Conservation (phyloP, 2,329 filamentous ascomycete species). For the Cyanodermella asteris region DNA sequence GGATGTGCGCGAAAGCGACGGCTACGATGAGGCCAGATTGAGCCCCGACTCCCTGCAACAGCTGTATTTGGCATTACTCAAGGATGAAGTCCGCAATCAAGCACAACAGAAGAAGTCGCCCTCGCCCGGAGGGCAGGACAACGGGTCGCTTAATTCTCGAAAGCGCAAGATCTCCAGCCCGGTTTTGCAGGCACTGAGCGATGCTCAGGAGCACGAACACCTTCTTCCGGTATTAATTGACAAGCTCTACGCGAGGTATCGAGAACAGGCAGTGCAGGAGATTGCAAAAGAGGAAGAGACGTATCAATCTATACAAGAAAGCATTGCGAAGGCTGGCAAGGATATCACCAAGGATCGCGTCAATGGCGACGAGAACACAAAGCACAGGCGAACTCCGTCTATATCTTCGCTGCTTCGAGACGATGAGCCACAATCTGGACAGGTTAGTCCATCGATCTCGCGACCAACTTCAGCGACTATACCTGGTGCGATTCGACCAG, state of each 20-base stretch:
- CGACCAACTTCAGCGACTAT: too few species aligned
- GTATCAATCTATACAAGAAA: slow-evolving; percentile 39
- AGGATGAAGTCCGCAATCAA: slow-evolving; percentile 36
- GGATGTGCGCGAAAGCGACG: slow-evolving; percentile 45
- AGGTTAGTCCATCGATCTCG: too few species aligned
- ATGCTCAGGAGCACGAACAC: slow-evolving; percentile 42
- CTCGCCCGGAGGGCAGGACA: slow-evolving; percentile 10
- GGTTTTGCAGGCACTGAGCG: slow-evolving; percentile 39
- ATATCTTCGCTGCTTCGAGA: too few species aligned
- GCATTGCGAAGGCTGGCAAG: slow-evolving; percentile 42
- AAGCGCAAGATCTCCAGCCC: slow-evolving; percentile 57
- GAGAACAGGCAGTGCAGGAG: slow-evolving; percentile 42
- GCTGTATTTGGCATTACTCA: slow-evolving; percentile 54
- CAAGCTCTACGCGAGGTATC: slow-evolving; percentile 54
- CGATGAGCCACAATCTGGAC: too few species aligned
- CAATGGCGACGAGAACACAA: too few species aligned
- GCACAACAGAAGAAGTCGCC: slow-evolving; percentile 1
- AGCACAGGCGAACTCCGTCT: too few species aligned
- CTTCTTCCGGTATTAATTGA: slow-evolving; percentile 50
- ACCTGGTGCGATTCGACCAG: too few species aligned
- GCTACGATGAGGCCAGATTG: slow-evolving; percentile 53
- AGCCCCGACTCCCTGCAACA: slow-evolving; percentile 57
- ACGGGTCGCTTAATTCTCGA: slow-evolving; percentile 26
- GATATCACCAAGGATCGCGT: too few species aligned
- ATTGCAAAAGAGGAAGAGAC: slow-evolving; percentile 54